These are phyloP conservation scores for Barnettozyma populi DNA, from an alignment of 805 yeast genomes.

Conservation along the genomic window DNA sequence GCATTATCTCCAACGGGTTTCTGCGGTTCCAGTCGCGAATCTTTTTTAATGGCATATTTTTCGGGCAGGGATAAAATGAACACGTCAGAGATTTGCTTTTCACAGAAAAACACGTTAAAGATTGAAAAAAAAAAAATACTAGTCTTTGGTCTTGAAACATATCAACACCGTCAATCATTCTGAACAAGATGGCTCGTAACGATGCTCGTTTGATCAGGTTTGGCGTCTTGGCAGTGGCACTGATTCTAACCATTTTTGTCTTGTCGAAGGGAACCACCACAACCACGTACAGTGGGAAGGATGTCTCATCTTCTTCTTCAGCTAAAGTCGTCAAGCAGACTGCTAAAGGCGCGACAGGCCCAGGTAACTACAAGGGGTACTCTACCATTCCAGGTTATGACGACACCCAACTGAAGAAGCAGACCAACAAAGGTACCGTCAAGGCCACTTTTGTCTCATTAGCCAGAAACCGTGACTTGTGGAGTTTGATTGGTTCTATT, in stretches of 20 bases:
- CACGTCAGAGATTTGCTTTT: neutral
- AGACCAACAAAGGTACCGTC: conserved; percentile 22
- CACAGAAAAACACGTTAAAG: neutral
- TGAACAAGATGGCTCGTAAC: conserved; percentile 23
- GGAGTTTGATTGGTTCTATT: conserved; percentile 51
- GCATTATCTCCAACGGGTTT: neutral
- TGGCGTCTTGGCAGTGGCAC: conserved; percentile 22
- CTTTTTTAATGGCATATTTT: neutral
- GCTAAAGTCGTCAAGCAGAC: conserved; percentile 5
- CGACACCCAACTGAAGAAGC: conserved; percentile 19
- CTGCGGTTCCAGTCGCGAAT: neutral
- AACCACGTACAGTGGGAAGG: conserved; percentile 15
- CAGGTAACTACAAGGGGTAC: conserved; percentile 9
- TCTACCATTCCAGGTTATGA: conserved; percentile 11
- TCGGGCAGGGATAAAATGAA: neutral
- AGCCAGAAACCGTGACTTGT: conserved; percentile 64
- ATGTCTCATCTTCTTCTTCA: conserved; percentile 5
- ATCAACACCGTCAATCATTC: neutral
- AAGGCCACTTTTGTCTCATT: conserved; percentile 67
- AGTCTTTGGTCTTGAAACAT: neutral
- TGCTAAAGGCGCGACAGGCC: conserved; percentile 13
- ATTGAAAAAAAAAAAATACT: neutral
- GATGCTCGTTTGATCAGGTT: conserved; percentile 26
- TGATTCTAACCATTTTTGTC: conserved; percentile 22
- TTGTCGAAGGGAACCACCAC: conserved; percentile 26